A percentile compares a stretch with the other conserved stretches of the same genome.
These are phyloP conservation scores for Kazachstania taianensis DNA, from an alignment of 805 yeast genomes.

Conservation along the genomic window DNA sequence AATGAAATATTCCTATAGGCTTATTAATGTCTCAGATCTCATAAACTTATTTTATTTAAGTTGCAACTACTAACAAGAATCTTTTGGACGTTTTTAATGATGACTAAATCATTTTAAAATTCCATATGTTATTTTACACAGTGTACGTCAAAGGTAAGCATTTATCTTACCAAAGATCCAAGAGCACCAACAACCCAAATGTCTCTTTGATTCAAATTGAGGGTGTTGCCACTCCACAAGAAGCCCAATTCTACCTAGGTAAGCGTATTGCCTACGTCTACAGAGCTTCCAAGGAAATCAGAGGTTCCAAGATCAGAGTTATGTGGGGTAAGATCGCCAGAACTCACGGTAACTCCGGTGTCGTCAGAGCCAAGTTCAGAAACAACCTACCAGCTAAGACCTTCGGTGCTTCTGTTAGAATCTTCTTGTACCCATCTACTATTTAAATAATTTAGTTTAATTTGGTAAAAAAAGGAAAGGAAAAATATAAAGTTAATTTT, in stretches of 20 bases:
- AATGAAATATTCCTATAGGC: too few species aligned
- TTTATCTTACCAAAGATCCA: slow-evolving; percentile 98
- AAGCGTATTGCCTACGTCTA: slow-evolving; percentile 98
- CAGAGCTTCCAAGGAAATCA: slow-evolving; percentile 94
- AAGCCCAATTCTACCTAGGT: slow-evolving; percentile 98
- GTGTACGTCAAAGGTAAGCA: slow-evolving; percentile 99
- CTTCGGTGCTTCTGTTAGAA: slow-evolving; percentile 98
- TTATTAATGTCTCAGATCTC: too few species aligned
- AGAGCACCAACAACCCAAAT: slow-evolving; percentile 95
- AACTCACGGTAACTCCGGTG: slow-evolving; percentile 97
- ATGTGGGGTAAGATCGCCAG: slow-evolving; percentile 99
- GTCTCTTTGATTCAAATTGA: slow-evolving; percentile 93
- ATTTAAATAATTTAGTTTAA: too few species aligned
- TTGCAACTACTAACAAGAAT: too few species aligned
- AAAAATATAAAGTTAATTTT: too few species aligned
- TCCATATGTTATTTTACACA: slow-evolving; percentile 21
- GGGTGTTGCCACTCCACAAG: slow-evolving; percentile 84
- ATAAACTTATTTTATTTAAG: too few species aligned
- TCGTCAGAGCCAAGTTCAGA: slow-evolving; percentile 97
- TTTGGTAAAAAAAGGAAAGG: too few species aligned
- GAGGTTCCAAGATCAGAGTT: slow-evolving; percentile 98
- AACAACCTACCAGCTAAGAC: slow-evolving; percentile 98
- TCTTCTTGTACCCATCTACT: slow-evolving; percentile 99
- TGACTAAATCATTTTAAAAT: too few species aligned
- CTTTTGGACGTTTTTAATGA: too few species aligned